Conservation (phyloP, 2,329 filamentous ascomycete species). For the Colletotrichum musae region DNA sequence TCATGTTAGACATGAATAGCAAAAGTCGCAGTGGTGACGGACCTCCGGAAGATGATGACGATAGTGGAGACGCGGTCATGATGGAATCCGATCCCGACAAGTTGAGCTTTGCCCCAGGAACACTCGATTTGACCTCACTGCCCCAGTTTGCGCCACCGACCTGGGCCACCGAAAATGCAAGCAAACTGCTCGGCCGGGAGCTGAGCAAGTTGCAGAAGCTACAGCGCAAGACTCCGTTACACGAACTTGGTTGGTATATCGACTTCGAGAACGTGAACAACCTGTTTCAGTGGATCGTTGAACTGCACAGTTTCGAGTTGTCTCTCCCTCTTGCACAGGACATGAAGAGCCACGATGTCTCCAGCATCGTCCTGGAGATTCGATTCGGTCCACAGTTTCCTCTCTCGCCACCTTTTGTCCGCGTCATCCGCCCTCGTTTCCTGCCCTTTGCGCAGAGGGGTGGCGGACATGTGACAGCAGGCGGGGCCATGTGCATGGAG, state of each 20-base stretch:
- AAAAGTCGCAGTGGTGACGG: background rate
- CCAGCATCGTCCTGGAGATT: conserved; percentile 84
- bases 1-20: conserved; percentile 43
- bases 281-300: conserved; percentile 92
- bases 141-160: conserved; percentile 75
- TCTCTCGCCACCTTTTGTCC: conserved; percentile 85
- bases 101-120: conserved; percentile 75
- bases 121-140: conserved; percentile 72
- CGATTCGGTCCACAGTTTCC: conserved; percentile 85
- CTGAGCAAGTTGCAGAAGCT: conserved; percentile 74
- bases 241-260: conserved; percentile 88
- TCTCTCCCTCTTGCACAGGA: conserved; percentile 80
- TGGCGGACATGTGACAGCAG: conserved; percentile 87
- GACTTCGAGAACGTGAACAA: conserved; percentile 77
- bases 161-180: conserved; percentile 75
- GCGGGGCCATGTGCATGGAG: conserved; percentile 89
- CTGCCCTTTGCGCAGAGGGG: conserved; percentile 79
- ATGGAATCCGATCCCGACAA: conserved; percentile 39
- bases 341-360: conserved; percentile 74
- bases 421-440: conserved; percentile 86
- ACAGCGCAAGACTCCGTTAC: conserved; percentile 72
- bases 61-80: background rate
- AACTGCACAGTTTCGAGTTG: conserved; percentile 85
- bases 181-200: conserved; percentile 74
- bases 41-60: background rate